Percentiles rank a stretch among this genome's conserved stretches.
These are phyloP conservation scores for Pichia sp. DNA, from an alignment of 1,139 yeast genomes.

Conservation along the genomic window DNA sequence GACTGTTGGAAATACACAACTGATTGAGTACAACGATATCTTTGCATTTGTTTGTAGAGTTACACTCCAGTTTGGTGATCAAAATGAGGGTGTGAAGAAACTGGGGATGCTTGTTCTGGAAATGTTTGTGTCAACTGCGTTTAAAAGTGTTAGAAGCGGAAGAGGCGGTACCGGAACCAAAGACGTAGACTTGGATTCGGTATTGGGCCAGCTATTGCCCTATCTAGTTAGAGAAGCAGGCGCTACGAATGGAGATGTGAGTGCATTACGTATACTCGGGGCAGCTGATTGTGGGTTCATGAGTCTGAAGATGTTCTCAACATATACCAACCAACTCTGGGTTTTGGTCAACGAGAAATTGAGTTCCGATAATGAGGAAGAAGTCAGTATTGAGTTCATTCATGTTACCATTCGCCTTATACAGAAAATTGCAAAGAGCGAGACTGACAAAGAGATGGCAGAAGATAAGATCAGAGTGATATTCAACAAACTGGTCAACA, in stretches of 20 bases:
- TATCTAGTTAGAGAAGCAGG: not conserved
- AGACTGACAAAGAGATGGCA: conserved; percentile 1
- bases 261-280: conserved; percentile 5
- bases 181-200: not conserved
- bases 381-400: not conserved
- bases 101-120: conserved; percentile 4
- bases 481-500: conserved; percentile 5
- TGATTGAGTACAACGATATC: not conserved
- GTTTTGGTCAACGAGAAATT: conserved; percentile 3
- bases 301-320: not conserved
- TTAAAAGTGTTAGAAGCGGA: not conserved
- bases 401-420: conserved; percentile 5
- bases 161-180: not conserved
- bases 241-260: not conserved
- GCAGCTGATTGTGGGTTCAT: not conserved
- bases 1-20: conserved; percentile 62
- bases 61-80: not conserved
- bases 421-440: not conserved
- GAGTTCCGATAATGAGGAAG: not conserved
- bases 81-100: conserved; percentile 1
- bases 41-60: conserved; percentile 3
- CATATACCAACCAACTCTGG: conserved; percentile 1
- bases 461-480: conserved; percentile 7
- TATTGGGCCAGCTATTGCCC: conserved; percentile 1
- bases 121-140: conserved; percentile 2